Conservation (phyloP, 2,329 filamentous ascomycete species). For the Oidium heveae region DNA sequence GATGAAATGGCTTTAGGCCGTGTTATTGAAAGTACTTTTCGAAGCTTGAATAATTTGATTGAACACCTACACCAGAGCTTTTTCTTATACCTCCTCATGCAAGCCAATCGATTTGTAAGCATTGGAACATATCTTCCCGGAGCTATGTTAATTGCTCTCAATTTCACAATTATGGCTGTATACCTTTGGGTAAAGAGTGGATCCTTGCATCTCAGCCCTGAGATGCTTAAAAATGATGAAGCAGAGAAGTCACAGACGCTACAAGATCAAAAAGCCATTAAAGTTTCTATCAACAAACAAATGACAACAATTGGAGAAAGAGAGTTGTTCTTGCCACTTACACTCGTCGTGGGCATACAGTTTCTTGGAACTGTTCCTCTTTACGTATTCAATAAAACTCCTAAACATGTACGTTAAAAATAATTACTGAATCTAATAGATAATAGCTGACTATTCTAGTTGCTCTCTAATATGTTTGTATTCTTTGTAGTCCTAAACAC, state of each 20-base stretch:
- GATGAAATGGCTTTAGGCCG: slow-evolving; percentile 92
- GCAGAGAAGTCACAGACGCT: slow-evolving; percentile 13
- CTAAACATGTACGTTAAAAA: slow-evolving; percentile 26
- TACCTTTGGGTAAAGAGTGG: slow-evolving; percentile 84
- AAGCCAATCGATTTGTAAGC: slow-evolving; percentile 78
- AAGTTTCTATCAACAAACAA: slow-evolving; percentile 8
- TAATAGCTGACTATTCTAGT: slow-evolving; percentile 17
- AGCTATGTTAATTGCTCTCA: slow-evolving; percentile 88
- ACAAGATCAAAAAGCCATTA: slow-evolving; percentile 5
- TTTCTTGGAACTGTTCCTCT: slow-evolving; percentile 58
- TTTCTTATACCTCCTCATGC: slow-evolving; percentile 94
- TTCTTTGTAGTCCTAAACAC: slow-evolving; percentile 29
- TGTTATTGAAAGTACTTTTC: slow-evolving; percentile 69
- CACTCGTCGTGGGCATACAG: slow-evolving; percentile 47
- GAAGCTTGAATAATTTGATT: slow-evolving; percentile 84
- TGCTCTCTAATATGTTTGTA: slow-evolving; percentile 32
- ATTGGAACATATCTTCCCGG: slow-evolving; percentile 93
- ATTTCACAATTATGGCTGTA: slow-evolving; percentile 89
- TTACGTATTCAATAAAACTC: slow-evolving; percentile 59
- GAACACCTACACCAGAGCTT: slow-evolving; percentile 97
- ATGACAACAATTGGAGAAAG: slow-evolving; percentile 15
- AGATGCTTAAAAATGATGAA: slow-evolving; percentile 10
- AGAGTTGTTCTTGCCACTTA: slow-evolving; percentile 46
- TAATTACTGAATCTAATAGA: not conserved
- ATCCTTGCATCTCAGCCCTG: slow-evolving; percentile 9